Evolutionary conservation across 2,329 filamentous ascomycete genomes (phyloP).

Genomic region (Tolypocladium guangdongense): DNA sequence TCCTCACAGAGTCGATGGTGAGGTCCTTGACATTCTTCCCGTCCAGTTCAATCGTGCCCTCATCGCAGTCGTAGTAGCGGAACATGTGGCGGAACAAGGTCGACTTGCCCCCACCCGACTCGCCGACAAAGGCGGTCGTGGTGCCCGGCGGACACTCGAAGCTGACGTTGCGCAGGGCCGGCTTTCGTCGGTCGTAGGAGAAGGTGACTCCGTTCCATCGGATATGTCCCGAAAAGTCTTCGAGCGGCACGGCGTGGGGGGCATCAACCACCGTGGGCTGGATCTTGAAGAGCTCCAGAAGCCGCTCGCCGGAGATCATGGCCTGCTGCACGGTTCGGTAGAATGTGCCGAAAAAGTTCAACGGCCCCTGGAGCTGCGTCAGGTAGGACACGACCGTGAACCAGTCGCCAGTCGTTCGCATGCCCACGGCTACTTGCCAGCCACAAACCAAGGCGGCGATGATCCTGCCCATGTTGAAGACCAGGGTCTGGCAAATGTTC

Average conservation of each 20-base stretch:
- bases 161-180: constrained; percentile 70
- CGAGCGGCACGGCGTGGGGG: constrained; percentile 50
- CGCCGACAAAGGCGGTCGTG: constrained; percentile 90
- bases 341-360: constrained; percentile 89
- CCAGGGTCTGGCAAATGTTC: constrained; percentile 70
- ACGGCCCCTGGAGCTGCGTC: constrained; percentile 65
- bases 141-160: constrained; percentile 85
- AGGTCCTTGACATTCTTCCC: constrained; percentile 73
- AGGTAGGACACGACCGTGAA: constrained; percentile 67
- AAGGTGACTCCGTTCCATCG: constrained; percentile 84
- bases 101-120: constrained; percentile 94
- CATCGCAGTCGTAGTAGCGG: constrained; percentile 82
- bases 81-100: constrained; percentile 93
- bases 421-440: constrained; percentile 61
- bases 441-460: constrained; percentile 63
- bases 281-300: constrained; percentile 94
- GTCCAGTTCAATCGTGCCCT: constrained; percentile 75
- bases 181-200: constrained; percentile 76
- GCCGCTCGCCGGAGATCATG: constrained; percentile 92
- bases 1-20: constrained; percentile 86
- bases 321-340: constrained; percentile 93
- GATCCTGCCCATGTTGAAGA: constrained; percentile 69
- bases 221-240: constrained; percentile 67
- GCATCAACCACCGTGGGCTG: constrained; percentile 81
- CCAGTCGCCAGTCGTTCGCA: constrained; percentile 58